A percentile compares a stretch with the other conserved stretches of the same genome.
These are phyloP conservation scores for Endocalyx cinctus DNA, from an alignment of 2,329 filamentous ascomycete species.

Conservation along the genomic window DNA sequence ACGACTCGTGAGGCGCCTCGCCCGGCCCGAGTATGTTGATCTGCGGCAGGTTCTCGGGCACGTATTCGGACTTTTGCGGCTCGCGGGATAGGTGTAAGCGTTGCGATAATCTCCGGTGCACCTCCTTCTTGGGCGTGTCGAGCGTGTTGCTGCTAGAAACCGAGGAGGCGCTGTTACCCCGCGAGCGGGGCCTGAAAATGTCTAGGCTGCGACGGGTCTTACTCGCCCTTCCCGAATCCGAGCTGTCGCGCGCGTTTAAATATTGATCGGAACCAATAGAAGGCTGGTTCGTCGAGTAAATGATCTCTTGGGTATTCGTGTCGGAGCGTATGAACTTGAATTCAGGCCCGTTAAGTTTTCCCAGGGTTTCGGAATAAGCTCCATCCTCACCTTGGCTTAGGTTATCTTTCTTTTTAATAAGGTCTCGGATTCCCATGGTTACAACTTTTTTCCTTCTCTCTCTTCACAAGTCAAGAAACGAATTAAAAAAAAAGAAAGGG, in stretches of 20 bases:
- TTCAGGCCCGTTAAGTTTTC: constrained; percentile 48
- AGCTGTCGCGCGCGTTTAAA: constrained; percentile 21
- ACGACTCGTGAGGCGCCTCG: constrained; percentile 32
- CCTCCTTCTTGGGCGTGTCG: constrained; percentile 8
- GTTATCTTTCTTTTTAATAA: constrained; percentile 50
- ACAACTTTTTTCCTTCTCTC: constrained; percentile 1
- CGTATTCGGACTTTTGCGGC: constrained; percentile 62
- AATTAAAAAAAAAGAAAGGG: not conserved
- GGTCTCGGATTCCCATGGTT: constrained; percentile 48
- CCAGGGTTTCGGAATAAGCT: constrained; percentile 32
- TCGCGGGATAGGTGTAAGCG: constrained; percentile 60
- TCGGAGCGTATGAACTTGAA: constrained; percentile 85
- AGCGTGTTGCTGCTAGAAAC: constrained; percentile 31
- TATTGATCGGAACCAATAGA: constrained; percentile 23
- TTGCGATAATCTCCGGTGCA: constrained; percentile 55
- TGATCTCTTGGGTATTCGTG: constrained; percentile 72
- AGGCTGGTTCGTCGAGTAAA: constrained; percentile 57
- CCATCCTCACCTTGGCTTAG: constrained; percentile 30
- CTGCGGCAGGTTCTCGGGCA: constrained; percentile 76
- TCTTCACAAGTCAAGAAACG: not conserved
- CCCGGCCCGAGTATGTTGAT: too few species aligned
- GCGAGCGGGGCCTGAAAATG: constrained; percentile 43
- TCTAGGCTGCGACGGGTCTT: constrained; percentile 40
- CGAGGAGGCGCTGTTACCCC: constrained; percentile 44
- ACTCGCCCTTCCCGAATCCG: constrained; percentile 11